Percentiles rank a stretch among this genome's conserved stretches.
These are phyloP conservation scores for Acacia confusa DNA, from an alignment of 306 rosid species.

Conservation along the genomic window DNA sequence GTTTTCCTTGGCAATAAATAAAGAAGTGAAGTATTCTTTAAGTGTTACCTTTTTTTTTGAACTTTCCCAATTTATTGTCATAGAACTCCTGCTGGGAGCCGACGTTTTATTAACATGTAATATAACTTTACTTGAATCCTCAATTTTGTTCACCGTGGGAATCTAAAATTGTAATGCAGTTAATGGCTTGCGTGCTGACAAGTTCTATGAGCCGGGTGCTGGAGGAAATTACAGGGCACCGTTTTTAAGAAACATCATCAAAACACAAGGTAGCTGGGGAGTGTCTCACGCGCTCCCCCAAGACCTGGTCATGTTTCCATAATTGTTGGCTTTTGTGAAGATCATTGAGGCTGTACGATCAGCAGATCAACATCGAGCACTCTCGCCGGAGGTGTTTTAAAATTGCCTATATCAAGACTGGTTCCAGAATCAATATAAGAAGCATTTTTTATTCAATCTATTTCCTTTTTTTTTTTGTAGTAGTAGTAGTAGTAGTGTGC, in stretches of 20 bases:
- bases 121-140: neutral
- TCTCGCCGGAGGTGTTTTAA: too few relatives aligned
- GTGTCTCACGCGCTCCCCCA: conserved; percentile 97
- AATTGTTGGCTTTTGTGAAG: conserved; percentile 92
- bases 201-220: conserved; percentile 76
- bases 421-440: too few relatives aligned
- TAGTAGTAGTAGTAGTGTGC: too few relatives aligned
- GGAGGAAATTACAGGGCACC: conserved; percentile 76
- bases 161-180: conserved; percentile 44
- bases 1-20: neutral
- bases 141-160: conserved; percentile 11
- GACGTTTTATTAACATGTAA: neutral
- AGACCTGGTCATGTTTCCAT: conserved; percentile 90
- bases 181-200: conserved; percentile 91
- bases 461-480: too few relatives aligned
- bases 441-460: too few relatives aligned
- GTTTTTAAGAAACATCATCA: conserved; percentile 67
- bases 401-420: too few relatives aligned
- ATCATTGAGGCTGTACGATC: too few relatives aligned
- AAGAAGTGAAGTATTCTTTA: neutral
- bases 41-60: neutral
- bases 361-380: too few relatives aligned
- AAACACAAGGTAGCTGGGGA: conserved; percentile 86
- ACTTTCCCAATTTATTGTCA: neutral
- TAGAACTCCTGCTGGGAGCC: neutral